Percentiles rank a stretch among this genome's conserved stretches.
These are phyloP conservation scores for Penicillium flavigenum DNA, from an alignment of 495 filamentous ascomycete genomes.

Conservation along the genomic window DNA sequence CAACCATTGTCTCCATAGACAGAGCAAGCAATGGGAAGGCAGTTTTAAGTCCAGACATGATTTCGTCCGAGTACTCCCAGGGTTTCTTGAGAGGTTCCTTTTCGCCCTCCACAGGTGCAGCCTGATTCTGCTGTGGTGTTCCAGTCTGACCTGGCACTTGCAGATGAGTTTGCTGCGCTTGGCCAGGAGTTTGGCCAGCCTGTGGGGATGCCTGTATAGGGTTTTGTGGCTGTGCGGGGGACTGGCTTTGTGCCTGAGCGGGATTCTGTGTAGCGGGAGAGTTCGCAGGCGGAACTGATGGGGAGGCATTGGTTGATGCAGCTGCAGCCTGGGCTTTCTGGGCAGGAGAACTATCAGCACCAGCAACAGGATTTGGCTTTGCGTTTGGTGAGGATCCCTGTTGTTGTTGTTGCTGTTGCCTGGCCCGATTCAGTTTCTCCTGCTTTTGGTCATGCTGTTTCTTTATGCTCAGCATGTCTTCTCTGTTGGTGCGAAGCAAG, in stretches of 20 bases:
- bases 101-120: slow-evolving; percentile 25
- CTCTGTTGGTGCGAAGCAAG: slow-evolving; percentile 85
- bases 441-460: slow-evolving; percentile 81
- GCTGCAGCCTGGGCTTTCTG: slow-evolving; percentile 43
- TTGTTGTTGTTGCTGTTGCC: slow-evolving; percentile 21
- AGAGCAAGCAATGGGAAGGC: slow-evolving; percentile 92
- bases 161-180: slow-evolving; percentile 34
- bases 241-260: slow-evolving; percentile 32
- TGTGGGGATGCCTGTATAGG: slow-evolving; percentile 32
- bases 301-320: slow-evolving; percentile 26
- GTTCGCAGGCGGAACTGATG: slow-evolving; percentile 33
- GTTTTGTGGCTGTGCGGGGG: slow-evolving; percentile 26
- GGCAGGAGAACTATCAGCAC: slow-evolving; percentile 45
- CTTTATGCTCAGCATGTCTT: slow-evolving; percentile 91
- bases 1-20: slow-evolving; percentile 99
- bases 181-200: slow-evolving; percentile 29
- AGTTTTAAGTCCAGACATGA: slow-evolving; percentile 90
- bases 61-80: slow-evolving; percentile 95
- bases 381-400: slow-evolving; percentile 46
- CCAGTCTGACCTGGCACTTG: slow-evolving; percentile 44
- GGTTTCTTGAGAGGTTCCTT: slow-evolving; percentile 66
- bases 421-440: slow-evolving; percentile 53
- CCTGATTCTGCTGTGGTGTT: slow-evolving; percentile 30
- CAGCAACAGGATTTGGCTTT: slow-evolving; percentile 48
- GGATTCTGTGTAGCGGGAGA: slow-evolving; percentile 36